These are phyloP conservation scores for Omphalotus olearius DNA, from an alignment of 1,284 basidiomycete species.

Conservation along the genomic window DNA sequence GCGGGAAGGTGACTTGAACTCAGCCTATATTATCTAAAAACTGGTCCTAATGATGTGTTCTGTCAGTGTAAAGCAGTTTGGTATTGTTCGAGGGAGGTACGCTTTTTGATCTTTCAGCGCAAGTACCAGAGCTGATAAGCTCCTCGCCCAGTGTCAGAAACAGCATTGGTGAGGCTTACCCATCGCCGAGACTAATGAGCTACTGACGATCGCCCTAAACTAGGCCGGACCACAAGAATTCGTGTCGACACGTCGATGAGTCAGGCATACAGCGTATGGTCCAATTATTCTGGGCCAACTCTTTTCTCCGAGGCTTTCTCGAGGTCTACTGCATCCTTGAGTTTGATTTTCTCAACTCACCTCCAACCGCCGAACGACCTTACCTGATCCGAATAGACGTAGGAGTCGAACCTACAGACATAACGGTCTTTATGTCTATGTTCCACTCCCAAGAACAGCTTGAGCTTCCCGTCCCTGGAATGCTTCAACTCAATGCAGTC, in stretches of 20 bases:
- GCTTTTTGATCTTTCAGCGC: background rate
- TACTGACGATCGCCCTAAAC: no score
- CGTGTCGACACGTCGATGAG: slow-evolving; percentile 13
- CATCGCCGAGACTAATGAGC: background rate
- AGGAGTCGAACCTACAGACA: slow-evolving; percentile 21
- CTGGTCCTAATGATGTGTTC: slow-evolving; percentile 28
- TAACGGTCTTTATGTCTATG: slow-evolving; percentile 16
- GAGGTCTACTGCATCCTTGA: slow-evolving; percentile 19
- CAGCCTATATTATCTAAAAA: background rate
- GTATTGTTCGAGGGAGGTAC: slow-evolving; percentile 24
- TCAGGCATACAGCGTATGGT: slow-evolving; percentile 20
- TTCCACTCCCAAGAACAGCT: slow-evolving; percentile 11
- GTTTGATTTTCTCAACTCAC: slow-evolving; percentile 14
- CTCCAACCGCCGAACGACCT: slow-evolving; percentile 15
- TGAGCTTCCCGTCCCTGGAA: slow-evolving; percentile 15
- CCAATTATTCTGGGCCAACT: slow-evolving; percentile 18
- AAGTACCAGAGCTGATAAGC: background rate
- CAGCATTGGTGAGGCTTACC: slow-evolving; percentile 17
- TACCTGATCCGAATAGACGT: slow-evolving; percentile 22
- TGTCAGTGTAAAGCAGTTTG: slow-evolving; percentile 22
- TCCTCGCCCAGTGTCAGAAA: slow-evolving; percentile 7
- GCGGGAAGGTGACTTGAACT: slow-evolving; percentile 6
- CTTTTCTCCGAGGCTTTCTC: slow-evolving; percentile 15
- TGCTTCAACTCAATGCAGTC: slow-evolving; percentile 23
- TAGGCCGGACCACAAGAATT: slow-evolving; percentile 22